A percentile compares a stretch with the other conserved stretches of the same genome.
phyloP scores from a whole-genome alignment of 495 filamentous ascomycete genomes.

The Collariella sp. region DNA sequence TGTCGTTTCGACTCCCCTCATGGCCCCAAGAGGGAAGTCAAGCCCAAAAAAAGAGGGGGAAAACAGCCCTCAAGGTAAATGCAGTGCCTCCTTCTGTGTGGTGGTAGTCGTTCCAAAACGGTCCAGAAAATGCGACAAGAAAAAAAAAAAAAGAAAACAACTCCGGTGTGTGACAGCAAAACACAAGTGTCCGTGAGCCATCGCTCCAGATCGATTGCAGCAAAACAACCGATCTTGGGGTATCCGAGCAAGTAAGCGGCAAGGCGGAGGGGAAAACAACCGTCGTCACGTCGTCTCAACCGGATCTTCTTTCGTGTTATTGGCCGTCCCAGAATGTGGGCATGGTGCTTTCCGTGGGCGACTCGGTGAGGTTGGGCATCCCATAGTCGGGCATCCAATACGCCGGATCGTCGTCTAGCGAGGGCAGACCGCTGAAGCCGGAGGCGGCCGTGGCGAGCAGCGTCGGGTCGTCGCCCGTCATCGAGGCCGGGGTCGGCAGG shows the following conservation, averaged over 20 bases:
- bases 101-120: no score
- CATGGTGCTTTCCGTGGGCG: slow-evolving; percentile 24
- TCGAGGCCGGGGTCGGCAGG: slow-evolving; percentile 28
- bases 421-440: slow-evolving; percentile 15
- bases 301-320: slow-evolving; percentile 11
- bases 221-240: not conserved
- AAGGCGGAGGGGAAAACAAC: slow-evolving; percentile 3
- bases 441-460: slow-evolving; percentile 16
- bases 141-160: not conserved
- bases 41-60: no score
- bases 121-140: slow-evolving; percentile 2
- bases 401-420: slow-evolving; percentile 28
- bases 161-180: not conserved
- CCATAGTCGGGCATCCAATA: slow-evolving; percentile 26
- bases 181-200: not conserved
- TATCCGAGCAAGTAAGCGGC: no score
- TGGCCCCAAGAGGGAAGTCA: no score
- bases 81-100: no score
- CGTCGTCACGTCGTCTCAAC: not conserved
- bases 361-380: slow-evolving; percentile 24
- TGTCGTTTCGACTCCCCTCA: slow-evolving; percentile 14
- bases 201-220: not conserved
- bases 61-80: no score
- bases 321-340: slow-evolving; percentile 26
- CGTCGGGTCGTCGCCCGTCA: slow-evolving; percentile 29